phyloP scores from a whole-genome alignment of 1,139 yeast species.

The Yamadazyma atmosphaerica region DNA sequence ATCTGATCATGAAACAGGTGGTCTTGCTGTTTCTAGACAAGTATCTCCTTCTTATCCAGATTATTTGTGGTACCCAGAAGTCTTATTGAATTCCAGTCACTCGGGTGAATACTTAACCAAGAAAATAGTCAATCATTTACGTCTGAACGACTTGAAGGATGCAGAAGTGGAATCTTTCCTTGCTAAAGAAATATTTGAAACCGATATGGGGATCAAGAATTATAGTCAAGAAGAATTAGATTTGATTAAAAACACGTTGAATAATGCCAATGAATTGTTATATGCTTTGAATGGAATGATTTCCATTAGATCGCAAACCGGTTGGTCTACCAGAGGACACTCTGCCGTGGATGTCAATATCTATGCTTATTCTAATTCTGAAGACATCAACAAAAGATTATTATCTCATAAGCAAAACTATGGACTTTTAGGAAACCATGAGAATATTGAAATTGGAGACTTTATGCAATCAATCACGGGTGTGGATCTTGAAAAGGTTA shows the following conservation, averaged over 20 bases:
- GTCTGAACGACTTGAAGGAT: slow-evolving; percentile 19
- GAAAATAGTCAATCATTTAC: slow-evolving; percentile 23
- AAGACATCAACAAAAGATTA: slow-evolving; percentile 37
- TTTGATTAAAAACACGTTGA: slow-evolving; percentile 33
- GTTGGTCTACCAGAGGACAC: slow-evolving; percentile 91
- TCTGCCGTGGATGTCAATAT: slow-evolving; percentile 89
- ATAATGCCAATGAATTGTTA: slow-evolving; percentile 22
- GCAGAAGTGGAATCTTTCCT: slow-evolving; percentile 34
- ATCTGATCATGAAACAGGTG: slow-evolving; percentile 93
- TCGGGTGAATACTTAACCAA: slow-evolving; percentile 67
- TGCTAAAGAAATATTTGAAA: slow-evolving; percentile 47
- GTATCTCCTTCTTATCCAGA: slow-evolving; percentile 41
- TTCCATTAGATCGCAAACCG: slow-evolving; percentile 69
- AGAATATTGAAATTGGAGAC: slow-evolving; percentile 77
- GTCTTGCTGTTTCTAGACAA: slow-evolving; percentile 74
- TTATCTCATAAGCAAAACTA: slow-evolving; percentile 27
- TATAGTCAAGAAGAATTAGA: slow-evolving; percentile 50
- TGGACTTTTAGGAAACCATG: slow-evolving; percentile 72
- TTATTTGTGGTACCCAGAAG: slow-evolving; percentile 71
- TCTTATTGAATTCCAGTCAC: slow-evolving; percentile 60
- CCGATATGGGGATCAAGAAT: slow-evolving; percentile 62
- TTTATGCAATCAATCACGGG: slow-evolving; percentile 63
- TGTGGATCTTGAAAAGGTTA: slow-evolving; percentile 52
- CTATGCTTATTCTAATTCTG: slow-evolving; percentile 65
- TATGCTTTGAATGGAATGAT: slow-evolving; percentile 56